A percentile compares a stretch with the other conserved stretches of the same genome.
Conservation (phyloP, 163 green algal species). For the Scenedesmus sp. region DNA sequence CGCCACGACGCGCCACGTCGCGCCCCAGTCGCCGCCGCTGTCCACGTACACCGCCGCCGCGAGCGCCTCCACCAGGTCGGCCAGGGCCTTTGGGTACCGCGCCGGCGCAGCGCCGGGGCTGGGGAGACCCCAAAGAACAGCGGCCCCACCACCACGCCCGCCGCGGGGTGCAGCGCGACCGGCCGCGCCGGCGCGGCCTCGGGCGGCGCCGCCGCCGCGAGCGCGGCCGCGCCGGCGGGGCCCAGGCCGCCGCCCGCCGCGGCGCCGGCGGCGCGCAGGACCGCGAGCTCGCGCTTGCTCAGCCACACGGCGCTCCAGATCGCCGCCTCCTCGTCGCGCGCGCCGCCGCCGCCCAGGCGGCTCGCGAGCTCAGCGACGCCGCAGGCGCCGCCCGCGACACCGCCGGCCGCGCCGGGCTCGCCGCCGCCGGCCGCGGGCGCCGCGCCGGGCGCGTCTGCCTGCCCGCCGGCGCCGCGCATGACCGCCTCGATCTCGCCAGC, state of each 20-base stretch:
- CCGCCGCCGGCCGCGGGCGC: conserved; percentile 12
- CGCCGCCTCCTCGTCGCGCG: conserved; percentile 22
- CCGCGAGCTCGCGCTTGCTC: conserved; percentile 19
- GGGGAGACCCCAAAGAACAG: neutral
- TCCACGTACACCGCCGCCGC: conserved; percentile 37
- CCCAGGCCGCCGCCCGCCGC: neutral
- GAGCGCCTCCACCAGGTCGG: conserved; percentile 39
- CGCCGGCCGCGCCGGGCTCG: neutral
- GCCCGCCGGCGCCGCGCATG: neutral
- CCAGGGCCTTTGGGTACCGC: conserved; percentile 29
- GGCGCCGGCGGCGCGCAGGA: neutral
- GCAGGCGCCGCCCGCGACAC: no score
- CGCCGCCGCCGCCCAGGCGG: neutral
- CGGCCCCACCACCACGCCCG: conserved; percentile 5
- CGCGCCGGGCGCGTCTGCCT: neutral
- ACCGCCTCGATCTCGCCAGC: neutral
- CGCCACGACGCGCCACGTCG: conserved; percentile 5
- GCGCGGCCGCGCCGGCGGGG: neutral
- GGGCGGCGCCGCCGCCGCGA: neutral
- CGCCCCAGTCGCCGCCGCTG: conserved; percentile 37
- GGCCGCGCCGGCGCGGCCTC: neutral
- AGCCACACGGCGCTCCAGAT: conserved; percentile 38
- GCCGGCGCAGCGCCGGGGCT: conserved; percentile 2
- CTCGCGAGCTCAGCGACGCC: conserved; percentile 9
- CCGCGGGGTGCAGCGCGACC: no score